Base-by-base conservation (phyloP, 371 early-diverging fungal species). In the Apophysomyces ossiformis region DNA sequence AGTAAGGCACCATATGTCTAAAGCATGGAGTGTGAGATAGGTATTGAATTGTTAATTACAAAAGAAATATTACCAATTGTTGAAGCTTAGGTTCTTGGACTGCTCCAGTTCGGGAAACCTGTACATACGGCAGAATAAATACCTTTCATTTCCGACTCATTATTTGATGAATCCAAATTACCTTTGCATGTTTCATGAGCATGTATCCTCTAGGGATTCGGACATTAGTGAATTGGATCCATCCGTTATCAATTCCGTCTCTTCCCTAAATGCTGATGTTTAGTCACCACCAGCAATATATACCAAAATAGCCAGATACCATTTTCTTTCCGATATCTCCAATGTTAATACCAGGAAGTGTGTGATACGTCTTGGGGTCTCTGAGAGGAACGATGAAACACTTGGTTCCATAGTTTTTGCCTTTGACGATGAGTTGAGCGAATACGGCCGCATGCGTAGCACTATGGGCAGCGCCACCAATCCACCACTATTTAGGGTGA, bases 161-260 rank as follows among this genome's bases (percentile, higher is more conserved):
- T 50, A 26, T 50, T 21, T 6, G 1, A 9, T 41, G 1, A 41
- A 41, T 21, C 32, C 32, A 2, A 2, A 26, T 50, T 50, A 50
- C 54, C 85, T 95, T 93, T 63, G 97, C 89, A 77, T 96, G 93
- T 83, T 93, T 96, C 93, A 94, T 93, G 57, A 95, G 75, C 93
- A 94, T 90, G 74, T 93, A 88, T 41, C 87, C 82, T 44, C 93
- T 82, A 43, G 93, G 93, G 57, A 94, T 87, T 50, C 92, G 88
- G 60, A 92, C 90, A 67, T 90, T 83, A 64, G 92, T 91, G 73
- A 93, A 93, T 68, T 91, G 90, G 64, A 94, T 92, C 87, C 89
- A 94, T 7, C 95, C 93, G 64, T 92, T 93, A 68, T 93, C 94
- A 54, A 91, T 88, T 69, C 92, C 93, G 66, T 93, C 89, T 66